phyloP scores from a whole-genome alignment of 805 yeast species.

The Monosporozyma yasuniensis region DNA sequence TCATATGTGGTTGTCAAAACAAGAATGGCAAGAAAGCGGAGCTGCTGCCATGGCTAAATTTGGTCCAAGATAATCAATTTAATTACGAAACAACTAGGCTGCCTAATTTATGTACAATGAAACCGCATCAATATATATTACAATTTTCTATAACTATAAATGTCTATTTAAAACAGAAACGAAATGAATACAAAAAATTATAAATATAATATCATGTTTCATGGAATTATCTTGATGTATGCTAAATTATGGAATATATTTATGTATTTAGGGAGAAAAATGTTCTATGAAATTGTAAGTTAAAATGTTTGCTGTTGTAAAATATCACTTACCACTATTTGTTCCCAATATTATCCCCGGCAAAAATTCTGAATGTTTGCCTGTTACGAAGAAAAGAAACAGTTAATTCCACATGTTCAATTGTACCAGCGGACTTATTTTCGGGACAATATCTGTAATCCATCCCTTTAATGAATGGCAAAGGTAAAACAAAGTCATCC shows the following conservation, averaged over 20 bases:
- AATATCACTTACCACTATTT: background rate
- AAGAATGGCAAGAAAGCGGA: slow-evolving; percentile 98
- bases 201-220: background rate
- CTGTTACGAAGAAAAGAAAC: slow-evolving; percentile 2
- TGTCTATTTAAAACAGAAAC: background rate
- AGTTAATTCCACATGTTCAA: slow-evolving; percentile 13
- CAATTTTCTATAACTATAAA: background rate
- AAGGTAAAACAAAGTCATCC: slow-evolving; percentile 17
- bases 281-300: background rate
- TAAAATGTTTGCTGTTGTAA: background rate
- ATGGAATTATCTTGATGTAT: too few species aligned
- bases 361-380: slow-evolving; percentile 5
- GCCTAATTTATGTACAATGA: background rate
- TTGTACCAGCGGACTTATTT: slow-evolving; percentile 5
- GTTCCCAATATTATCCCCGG: background rate
- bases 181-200: background rate
- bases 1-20: slow-evolving; percentile 94
- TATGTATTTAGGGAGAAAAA: too few species aligned
- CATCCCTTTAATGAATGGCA: slow-evolving; percentile 14
- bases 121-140: background rate
- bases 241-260: too few species aligned
- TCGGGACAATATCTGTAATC: slow-evolving; percentile 16
- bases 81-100: background rate
- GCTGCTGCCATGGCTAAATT: slow-evolving; percentile 74
- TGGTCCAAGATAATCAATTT: slow-evolving; percentile 68